Evolutionary conservation across 1,284 basidiomycete species (phyloP), one percentile per base, ranked within the genome.

Genomic region (Marasmius tenuissimus): DNA sequence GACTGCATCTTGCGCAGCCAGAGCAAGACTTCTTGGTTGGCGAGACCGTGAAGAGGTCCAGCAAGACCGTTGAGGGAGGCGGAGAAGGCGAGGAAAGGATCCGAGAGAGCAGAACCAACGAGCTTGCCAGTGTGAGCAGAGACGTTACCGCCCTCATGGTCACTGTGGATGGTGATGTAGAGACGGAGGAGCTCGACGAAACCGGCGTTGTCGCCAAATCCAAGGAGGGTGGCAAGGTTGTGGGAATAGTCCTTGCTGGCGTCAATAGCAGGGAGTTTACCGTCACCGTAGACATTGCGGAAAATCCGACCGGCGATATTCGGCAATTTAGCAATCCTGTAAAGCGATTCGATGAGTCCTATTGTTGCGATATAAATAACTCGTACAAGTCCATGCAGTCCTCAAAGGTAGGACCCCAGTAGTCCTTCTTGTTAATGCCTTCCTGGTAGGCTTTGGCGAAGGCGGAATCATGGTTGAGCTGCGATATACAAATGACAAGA

Each of bases 101-200:
- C 97, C 6, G 96, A 97, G 64, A 98, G 91, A 60, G 97, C 97
- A 63, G 96, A 98, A 64, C 96, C 97, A 73, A 98, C 97, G 57
- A 99, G 85, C 83, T 98, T 95, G 67, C 93, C 93, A 60, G 93
- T 93, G 82, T 96, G 94, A n/a, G 94, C 93, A 61, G 97, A 98
- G 66, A 99, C 97, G 73, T 98, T 98, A 59, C 97, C 97, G 75
- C 97, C 97, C 79, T 98, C 96, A 80, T 98, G 96, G 77, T 98
- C 96, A 73, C 93, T 91, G 86, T 99, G 97, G 73, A 99, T 97
- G 72, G 96, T 97, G 78, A 98, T 90, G 85, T 98, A 99, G 64
- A 98, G 86, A 70, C 97, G 88, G 78, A 98, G 88, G 67, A 98
- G 87, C 80, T 99, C 97, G 66, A 97, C 92, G 69, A 99, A 98